Evolutionary conservation across 805 yeast genomes (phyloP).

Genomic region (Candida nemodendra): DNA sequence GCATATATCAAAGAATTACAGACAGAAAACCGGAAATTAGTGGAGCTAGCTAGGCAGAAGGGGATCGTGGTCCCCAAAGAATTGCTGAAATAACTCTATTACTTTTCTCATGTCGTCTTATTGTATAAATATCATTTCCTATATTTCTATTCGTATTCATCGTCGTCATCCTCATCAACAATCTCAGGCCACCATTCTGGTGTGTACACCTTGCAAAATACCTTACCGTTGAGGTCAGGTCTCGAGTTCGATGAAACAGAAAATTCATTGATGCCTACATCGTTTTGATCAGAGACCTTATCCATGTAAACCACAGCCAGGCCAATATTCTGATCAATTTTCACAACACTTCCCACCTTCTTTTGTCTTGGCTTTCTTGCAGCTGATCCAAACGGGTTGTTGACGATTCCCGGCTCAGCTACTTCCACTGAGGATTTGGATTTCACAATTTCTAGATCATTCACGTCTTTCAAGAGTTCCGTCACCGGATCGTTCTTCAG

Average conservation of each 20-base stretch:
- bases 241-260: constrained; percentile 15
- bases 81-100: constrained; percentile 7
- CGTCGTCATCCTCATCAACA: constrained; percentile 18
- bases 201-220: constrained; percentile 50
- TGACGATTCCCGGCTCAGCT: background rate
- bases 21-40: constrained; percentile 46
- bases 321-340: constrained; percentile 59
- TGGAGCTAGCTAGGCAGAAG: constrained; percentile 38
- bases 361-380: constrained; percentile 35
- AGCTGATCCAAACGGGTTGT: constrained; percentile 21
- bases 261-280: constrained; percentile 24
- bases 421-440: constrained; percentile 1
- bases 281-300: constrained; percentile 28
- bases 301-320: constrained; percentile 54
- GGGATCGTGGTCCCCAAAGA: constrained; percentile 42
- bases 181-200: constrained; percentile 79
- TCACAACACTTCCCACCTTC: constrained; percentile 61
- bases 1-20: constrained; percentile 53
- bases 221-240: constrained; percentile 20
- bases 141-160: constrained; percentile 5
- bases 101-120: no score
- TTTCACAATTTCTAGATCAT: constrained; percentile 21
- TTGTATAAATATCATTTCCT: background rate
- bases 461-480: constrained; percentile 1
- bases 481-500: constrained; percentile 1